phyloP scores from a whole-genome alignment of 257 asterid species.

The Coffea canephora region DNA sequence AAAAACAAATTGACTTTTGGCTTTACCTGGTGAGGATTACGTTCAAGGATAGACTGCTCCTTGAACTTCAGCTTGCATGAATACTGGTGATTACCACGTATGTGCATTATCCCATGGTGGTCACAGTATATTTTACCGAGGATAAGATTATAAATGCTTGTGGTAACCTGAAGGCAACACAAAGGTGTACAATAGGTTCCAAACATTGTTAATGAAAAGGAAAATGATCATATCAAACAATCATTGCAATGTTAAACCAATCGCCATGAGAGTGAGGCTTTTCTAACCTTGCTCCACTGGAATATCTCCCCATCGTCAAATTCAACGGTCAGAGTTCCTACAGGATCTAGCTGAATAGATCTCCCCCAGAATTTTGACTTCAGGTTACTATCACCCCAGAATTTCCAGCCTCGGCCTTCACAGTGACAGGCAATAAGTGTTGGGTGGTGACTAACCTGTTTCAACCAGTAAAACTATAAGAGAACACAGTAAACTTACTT shows the following conservation, averaged over 20 bases:
- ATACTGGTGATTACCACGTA: slow-evolving; percentile 71
- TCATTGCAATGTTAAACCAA: not conserved
- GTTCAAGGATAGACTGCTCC: slow-evolving; percentile 91
- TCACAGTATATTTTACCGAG: slow-evolving; percentile 91
- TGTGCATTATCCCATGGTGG: slow-evolving; percentile 88
- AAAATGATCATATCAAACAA: not conserved
- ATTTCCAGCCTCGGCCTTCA: slow-evolving; percentile 96
- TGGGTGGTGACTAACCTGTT: slow-evolving; percentile 98
- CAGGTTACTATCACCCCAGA: slow-evolving; percentile 90
- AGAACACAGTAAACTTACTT: not conserved
- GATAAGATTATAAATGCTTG: slow-evolving; percentile 82
- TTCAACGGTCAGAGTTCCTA: slow-evolving; percentile 75
- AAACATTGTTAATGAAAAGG: not conserved
- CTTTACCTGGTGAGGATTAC: slow-evolving; percentile 92
- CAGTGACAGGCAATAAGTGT: slow-evolving; percentile 96
- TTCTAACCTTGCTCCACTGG: slow-evolving; percentile 88
- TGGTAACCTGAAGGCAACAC: slow-evolving; percentile 63
- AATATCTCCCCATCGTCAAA: slow-evolving; percentile 93
- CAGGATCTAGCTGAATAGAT: slow-evolving; percentile 93
- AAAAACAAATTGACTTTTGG: slow-evolving; percentile 1
- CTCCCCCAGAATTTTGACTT: slow-evolving; percentile 96
- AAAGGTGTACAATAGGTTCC: not conserved
- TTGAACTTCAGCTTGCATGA: slow-evolving; percentile 96
- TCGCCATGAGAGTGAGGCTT: not conserved
- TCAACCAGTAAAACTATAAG: slow-evolving; percentile 17